Evolutionary conservation across 1,284 basidiomycete genomes (phyloP).

Genomic region (Gymnopus androsaceus): DNA sequence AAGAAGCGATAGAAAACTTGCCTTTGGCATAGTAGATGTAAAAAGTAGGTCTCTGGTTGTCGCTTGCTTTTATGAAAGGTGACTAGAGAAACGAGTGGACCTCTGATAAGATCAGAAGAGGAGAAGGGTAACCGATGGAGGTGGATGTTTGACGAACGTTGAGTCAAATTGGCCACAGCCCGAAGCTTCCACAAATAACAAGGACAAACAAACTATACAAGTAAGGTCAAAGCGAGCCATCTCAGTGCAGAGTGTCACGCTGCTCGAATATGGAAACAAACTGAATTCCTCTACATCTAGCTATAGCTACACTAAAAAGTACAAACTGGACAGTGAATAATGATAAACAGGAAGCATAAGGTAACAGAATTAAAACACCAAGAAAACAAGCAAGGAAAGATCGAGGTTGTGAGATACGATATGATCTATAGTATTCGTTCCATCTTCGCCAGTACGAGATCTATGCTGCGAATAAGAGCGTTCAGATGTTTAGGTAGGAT

Average conservation of each 20-base stretch:
- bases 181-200: too few relatives aligned
- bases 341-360: neutral
- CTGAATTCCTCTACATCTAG: too few relatives aligned
- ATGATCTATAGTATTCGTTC: slow-evolving; percentile 49
- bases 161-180: neutral
- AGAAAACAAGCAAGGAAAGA: slow-evolving; percentile 1
- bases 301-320: neutral
- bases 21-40: slow-evolving; percentile 57
- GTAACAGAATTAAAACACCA: neutral
- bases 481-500: slow-evolving; percentile 61
- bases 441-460: slow-evolving; percentile 63
- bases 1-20: slow-evolving; percentile 26
- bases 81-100: slow-evolving; percentile 7
- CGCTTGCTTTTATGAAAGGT: slow-evolving; percentile 1
- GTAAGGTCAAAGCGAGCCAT: too few relatives aligned
- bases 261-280: too few relatives aligned
- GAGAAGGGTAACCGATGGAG: neutral
- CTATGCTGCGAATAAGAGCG: slow-evolving; percentile 58
- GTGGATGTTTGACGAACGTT: neutral
- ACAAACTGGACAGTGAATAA: neutral
- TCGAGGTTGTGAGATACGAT: neutral
- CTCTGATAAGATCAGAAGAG: neutral
- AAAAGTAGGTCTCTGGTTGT: slow-evolving; percentile 1
- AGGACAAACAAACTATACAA: too few relatives aligned
- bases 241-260: too few relatives aligned